Conservation (phyloP, 192 early-diverging fungal species). For the Haplosporangium gracile region DNA sequence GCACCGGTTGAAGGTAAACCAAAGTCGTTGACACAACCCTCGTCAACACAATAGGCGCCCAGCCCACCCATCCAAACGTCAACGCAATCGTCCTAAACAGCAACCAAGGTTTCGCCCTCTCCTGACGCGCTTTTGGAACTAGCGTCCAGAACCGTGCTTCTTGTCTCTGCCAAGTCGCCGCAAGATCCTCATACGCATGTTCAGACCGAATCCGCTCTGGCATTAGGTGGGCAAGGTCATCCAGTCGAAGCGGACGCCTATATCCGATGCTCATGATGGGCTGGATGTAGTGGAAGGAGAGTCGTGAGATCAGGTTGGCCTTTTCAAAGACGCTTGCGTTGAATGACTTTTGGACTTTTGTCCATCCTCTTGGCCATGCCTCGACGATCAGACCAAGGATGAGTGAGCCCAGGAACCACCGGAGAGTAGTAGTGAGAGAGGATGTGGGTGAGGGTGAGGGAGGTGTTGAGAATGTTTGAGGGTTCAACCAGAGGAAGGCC, state of each 20-base stretch:
- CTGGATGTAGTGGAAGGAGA: constrained; percentile 48
- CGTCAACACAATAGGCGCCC: constrained; percentile 30
- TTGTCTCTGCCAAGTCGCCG: constrained; percentile 11
- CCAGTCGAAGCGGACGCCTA: constrained; percentile 14
- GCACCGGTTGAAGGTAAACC: constrained; percentile 32
- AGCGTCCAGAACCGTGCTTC: background rate
- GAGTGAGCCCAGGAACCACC: constrained; percentile 9
- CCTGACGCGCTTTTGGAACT: background rate
- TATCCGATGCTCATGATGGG: constrained; percentile 37
- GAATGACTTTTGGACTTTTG: constrained; percentile 23
- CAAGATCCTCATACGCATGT: constrained; percentile 20
- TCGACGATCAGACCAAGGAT: constrained; percentile 21
- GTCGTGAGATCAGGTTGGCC: constrained; percentile 40
- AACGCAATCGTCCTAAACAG: constrained; percentile 21
- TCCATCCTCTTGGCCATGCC: constrained; percentile 32
- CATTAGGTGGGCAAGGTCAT: constrained; percentile 31
- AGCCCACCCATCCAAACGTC: constrained; percentile 24
- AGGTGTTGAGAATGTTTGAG: background rate
- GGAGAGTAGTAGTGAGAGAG: background rate
- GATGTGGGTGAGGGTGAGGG: background rate
- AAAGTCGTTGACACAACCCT: constrained; percentile 23
- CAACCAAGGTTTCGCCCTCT: constrained; percentile 21
- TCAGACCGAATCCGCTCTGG: constrained; percentile 29
- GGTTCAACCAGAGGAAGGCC: background rate
- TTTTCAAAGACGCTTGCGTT: constrained; percentile 39